These are phyloP conservation scores for Suillus americanus DNA, from an alignment of 768 basidiomycete species.

Conservation along the genomic window DNA sequence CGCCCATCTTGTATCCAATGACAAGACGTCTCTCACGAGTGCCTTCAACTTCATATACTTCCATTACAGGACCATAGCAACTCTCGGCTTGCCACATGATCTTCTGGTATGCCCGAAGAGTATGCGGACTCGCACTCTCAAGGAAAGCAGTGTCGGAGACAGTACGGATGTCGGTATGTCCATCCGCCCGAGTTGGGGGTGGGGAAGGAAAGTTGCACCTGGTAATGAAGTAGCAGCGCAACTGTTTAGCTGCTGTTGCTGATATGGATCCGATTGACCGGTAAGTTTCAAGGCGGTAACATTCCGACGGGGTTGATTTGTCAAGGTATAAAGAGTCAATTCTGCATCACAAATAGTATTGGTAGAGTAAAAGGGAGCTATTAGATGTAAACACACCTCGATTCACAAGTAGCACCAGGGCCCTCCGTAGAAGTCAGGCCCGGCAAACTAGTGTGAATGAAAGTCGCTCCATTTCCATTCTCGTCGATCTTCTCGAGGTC, in stretches of 20 bases:
- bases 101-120: conserved; percentile 87
- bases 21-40: conserved; percentile 88
- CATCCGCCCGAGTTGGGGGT: conserved; percentile 44
- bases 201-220: conserved; percentile 77
- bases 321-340: conserved; percentile 93
- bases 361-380: not conserved
- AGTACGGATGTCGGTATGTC: conserved; percentile 78
- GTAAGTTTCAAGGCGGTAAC: conserved; percentile 95
- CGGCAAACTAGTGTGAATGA: conserved; percentile 88
- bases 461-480: conserved; percentile 83
- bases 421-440: conserved; percentile 82
- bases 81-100: conserved; percentile 85
- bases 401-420: conserved; percentile 86
- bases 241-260: conserved; percentile 81
- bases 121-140: conserved; percentile 91
- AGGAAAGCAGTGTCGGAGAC: conserved; percentile 91
- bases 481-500: conserved; percentile 92
- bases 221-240: conserved; percentile 95
- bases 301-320: conserved; percentile 69
- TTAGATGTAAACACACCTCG: conserved; percentile 46
- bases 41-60: conserved; percentile 94
- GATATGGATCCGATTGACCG: conserved; percentile 88
- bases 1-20: conserved; percentile 96
- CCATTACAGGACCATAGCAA: conserved; percentile 91
- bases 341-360: conserved; percentile 38